Evolutionary conservation across 352 stramenopile species (phyloP).

Genomic region (Pythium apleroticum): DNA sequence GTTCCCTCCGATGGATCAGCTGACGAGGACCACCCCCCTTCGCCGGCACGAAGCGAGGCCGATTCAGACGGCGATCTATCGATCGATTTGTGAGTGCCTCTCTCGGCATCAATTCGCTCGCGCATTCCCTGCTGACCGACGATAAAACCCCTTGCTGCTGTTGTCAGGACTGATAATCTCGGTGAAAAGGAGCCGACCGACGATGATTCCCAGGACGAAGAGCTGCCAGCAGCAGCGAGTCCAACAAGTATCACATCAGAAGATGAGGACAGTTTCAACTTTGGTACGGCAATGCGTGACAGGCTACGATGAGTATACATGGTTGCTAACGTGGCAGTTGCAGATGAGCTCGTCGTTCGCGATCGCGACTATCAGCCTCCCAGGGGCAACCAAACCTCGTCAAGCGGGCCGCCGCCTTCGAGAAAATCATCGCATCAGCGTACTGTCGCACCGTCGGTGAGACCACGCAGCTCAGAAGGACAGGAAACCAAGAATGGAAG

Average conservation of each 20-base stretch:
- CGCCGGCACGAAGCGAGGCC: background rate
- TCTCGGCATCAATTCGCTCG: background rate
- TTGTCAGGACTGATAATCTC: conserved; percentile 9
- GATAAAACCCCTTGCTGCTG: background rate
- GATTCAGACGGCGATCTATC: conserved; percentile 41
- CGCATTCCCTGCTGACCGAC: background rate
- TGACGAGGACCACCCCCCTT: background rate
- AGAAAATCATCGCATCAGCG: background rate
- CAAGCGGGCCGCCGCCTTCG: background rate
- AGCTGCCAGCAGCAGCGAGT: background rate
- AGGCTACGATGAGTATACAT: background rate
- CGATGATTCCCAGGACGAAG: background rate
- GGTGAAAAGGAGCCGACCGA: background rate
- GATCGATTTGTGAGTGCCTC: conserved; percentile 57
- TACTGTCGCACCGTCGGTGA: background rate
- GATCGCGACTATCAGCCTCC: conserved; percentile 3
- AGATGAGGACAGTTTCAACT: conserved; percentile 33
- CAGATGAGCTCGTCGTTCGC: conserved; percentile 20
- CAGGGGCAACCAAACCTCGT: background rate
- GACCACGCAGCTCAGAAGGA: background rate
- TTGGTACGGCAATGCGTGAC: conserved; percentile 18
- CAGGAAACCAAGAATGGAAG: background rate
- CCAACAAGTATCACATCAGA: background rate
- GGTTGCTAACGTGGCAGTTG: background rate
- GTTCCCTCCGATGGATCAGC: background rate